These are phyloP conservation scores for Suillus subluteus DNA, from an alignment of 768 basidiomycete species.

Conservation along the genomic window DNA sequence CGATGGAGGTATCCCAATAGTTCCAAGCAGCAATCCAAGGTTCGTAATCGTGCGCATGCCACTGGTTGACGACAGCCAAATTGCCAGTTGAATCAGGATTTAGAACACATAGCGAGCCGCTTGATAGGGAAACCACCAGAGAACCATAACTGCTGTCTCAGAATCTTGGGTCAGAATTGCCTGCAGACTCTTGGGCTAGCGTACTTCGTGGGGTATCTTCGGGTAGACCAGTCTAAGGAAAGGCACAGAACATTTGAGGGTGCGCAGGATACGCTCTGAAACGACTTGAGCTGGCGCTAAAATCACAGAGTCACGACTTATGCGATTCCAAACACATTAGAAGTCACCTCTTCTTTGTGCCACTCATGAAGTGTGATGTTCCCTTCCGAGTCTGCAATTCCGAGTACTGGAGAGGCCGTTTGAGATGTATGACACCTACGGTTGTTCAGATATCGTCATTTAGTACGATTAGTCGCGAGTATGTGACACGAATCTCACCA, in stretches of 20 bases:
- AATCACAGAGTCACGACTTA: slow-evolving; percentile 10
- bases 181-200: slow-evolving; percentile 17
- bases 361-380: slow-evolving; percentile 67
- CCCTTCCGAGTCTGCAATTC: slow-evolving; percentile 86
- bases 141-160: slow-evolving; percentile 50
- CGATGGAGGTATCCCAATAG: slow-evolving; percentile 75
- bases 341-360: slow-evolving; percentile 47
- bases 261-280: slow-evolving; percentile 51
- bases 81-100: slow-evolving; percentile 47
- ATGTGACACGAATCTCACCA: slow-evolving; percentile 57
- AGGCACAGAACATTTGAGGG: slow-evolving; percentile 72
- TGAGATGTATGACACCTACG: slow-evolving; percentile 61
- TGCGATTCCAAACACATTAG: not conserved
- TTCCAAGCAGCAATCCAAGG: slow-evolving; percentile 95
- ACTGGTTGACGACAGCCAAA: slow-evolving; percentile 54
- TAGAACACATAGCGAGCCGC: slow-evolving; percentile 72
- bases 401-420: slow-evolving; percentile 54
- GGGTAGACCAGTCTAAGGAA: slow-evolving; percentile 92
- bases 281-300: slow-evolving; percentile 44
- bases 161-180: slow-evolving; percentile 6
- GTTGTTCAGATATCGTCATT: slow-evolving; percentile 13
- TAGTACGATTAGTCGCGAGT: not conserved
- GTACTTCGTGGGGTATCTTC: slow-evolving; percentile 53
- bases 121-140: slow-evolving; percentile 81
- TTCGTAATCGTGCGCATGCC: slow-evolving; percentile 92